These are phyloP conservation scores for Waltergamsia citrina DNA, from an alignment of 2,329 filamentous ascomycete species.

Conservation along the genomic window DNA sequence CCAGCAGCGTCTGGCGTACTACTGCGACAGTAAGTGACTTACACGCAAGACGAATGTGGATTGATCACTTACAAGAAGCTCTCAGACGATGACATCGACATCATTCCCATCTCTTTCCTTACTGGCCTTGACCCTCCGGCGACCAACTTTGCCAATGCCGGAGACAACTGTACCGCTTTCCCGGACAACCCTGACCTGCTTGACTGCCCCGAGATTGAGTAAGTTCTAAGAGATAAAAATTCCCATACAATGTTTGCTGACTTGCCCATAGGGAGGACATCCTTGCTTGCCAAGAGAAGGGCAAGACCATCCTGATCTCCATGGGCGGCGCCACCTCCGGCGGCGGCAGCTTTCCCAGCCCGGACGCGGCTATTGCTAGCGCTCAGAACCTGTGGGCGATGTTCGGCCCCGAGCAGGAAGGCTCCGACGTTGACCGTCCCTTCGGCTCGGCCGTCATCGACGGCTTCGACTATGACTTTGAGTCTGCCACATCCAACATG, in stretches of 20 bases:
- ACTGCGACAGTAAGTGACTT: constrained; percentile 43
- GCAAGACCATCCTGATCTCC: constrained; percentile 65
- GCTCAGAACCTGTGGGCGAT: constrained; percentile 60
- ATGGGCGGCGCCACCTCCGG: constrained; percentile 61
- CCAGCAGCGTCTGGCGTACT: constrained; percentile 46
- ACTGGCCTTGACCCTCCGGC: constrained; percentile 43
- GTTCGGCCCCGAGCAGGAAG: constrained; percentile 48
- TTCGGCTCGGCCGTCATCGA: constrained; percentile 59
- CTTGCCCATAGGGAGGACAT: constrained; percentile 33
- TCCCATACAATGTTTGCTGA: constrained; percentile 1
- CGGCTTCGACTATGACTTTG: constrained; percentile 72
- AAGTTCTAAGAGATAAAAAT: constrained; percentile 15
- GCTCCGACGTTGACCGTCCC: constrained; percentile 44
- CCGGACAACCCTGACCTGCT: constrained; percentile 42
- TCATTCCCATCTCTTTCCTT: constrained; percentile 57
- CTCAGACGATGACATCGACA: constrained; percentile 35
- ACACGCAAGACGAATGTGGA: background rate
- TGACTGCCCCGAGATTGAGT: constrained; percentile 57
- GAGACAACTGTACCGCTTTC: constrained; percentile 51
- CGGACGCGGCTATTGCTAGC: constrained; percentile 38
- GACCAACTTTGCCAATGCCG: constrained; percentile 56
- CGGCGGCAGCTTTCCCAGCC: constrained; percentile 48
- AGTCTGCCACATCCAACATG: constrained; percentile 50
- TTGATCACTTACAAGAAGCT: background rate
- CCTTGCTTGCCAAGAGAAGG: constrained; percentile 47